A percentile compares a stretch with the other conserved stretches of the same genome.
Evolutionary conservation across 345 rosid species (phyloP).

Genomic region (Eucalyptus polybractea): DNA sequence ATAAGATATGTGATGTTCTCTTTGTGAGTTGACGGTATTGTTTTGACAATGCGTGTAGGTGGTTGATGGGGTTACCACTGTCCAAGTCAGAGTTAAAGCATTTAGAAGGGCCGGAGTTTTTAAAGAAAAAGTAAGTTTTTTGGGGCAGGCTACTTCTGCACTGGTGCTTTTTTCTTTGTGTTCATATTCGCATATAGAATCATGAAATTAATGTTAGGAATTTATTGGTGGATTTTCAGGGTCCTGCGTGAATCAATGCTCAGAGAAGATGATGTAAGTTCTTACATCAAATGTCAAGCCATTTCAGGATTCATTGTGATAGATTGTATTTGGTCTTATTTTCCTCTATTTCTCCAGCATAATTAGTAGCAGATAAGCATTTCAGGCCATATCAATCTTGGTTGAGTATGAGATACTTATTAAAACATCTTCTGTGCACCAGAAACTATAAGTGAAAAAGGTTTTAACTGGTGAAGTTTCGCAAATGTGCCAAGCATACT

Average conservation of each 20-base stretch:
- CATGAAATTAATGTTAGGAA: not conserved
- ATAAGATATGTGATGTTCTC: not conserved
- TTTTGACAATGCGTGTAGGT: constrained; percentile 25
- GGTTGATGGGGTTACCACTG: constrained; percentile 53
- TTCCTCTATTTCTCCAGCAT: not conserved
- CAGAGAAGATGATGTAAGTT: constrained; percentile 84
- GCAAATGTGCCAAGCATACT: not conserved
- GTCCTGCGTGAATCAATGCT: constrained; percentile 55
- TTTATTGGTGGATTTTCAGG: constrained; percentile 13
- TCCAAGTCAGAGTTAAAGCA: constrained; percentile 15
- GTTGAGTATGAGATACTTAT: not conserved
- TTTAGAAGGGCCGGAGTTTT: constrained; percentile 21
- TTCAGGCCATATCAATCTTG: not conserved
- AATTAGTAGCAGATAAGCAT: not conserved
- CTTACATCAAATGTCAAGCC: not conserved
- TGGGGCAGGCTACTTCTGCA: too few relatives aligned
- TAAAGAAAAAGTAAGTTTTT: constrained; percentile 22
- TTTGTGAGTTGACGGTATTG: not conserved
- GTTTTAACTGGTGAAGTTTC: not conserved
- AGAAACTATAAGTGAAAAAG: not conserved
- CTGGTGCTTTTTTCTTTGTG: not conserved
- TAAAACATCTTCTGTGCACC: not conserved
- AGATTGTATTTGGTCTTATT: not conserved
- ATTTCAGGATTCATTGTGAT: not conserved
- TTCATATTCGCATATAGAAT: not conserved